Base-by-base conservation (phyloP, 2,329 filamentous ascomycete species). In the Fusarium austroafricanum region DNA sequence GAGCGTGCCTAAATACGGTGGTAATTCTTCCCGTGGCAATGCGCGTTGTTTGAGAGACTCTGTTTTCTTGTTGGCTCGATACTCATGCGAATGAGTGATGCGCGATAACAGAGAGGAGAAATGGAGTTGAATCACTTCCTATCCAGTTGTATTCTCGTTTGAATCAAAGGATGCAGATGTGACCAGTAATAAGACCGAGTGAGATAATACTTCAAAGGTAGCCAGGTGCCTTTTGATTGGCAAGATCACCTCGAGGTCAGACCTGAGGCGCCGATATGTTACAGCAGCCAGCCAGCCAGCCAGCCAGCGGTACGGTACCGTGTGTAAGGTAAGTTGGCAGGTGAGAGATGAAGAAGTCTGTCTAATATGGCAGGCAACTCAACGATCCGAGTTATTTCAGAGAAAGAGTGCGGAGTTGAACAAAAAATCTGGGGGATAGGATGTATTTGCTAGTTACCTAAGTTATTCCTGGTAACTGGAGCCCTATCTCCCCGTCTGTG, bases 91-190 rank as follows among this genome's bases (percentile, higher is more conserved):
- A 39, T 42, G 35, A 55, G 44, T 33, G 45, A 45, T 69, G 70
- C 60, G 67, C 66, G 68, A 71, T 64, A 52, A 62, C 53, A 58
- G 51, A 64, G 46, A 61, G 31, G 43, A 57, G 59, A 61, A 55
- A 52, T 42, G 58, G 46, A 58, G 49, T 50, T 51, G 55, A 47
- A 51, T 51, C 35, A 26, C 26, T 55, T 5, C 14, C 12, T 8
- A 43, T 63, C 44, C 50, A 57, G 58, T 56, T 47, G 59, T 68
- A 50, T 56, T 47, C 56, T 68, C 57, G 61, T 55, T 64, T 58
- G 50, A 46, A 37, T 49, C 56, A 50, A 45, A 46, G 50, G 58
- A 35, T 35, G 33, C 17, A 35, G 55, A 53, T 62, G 56, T 66
- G 60, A 43, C 61, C 55, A 58, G 70, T 64, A 58, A 70, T 60